Conservation (phyloP, 2,329 filamentous ascomycete genomes). For the Clarireedia homoeocarpa region DNA sequence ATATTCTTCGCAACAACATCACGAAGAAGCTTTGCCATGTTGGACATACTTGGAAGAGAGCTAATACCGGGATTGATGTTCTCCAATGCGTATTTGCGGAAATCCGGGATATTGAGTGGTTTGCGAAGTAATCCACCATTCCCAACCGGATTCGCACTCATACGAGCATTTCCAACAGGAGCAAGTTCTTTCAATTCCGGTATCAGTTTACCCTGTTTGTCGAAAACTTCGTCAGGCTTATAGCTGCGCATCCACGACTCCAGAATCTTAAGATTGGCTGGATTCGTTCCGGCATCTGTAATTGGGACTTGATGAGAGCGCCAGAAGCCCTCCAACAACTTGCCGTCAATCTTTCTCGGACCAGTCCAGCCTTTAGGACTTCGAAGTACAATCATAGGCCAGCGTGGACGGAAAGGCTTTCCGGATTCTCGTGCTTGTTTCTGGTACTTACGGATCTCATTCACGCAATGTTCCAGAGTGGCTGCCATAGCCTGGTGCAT, state of each 20-base stretch:
- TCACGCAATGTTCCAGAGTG: constrained; percentile 64
- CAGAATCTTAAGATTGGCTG: constrained; percentile 56
- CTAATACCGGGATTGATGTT: constrained; percentile 53
- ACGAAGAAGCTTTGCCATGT: constrained; percentile 59
- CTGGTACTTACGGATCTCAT: constrained; percentile 61
- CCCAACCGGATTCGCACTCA: constrained; percentile 70
- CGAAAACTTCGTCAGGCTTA: constrained; percentile 64
- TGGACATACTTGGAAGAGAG: constrained; percentile 57
- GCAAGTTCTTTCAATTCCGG: constrained; percentile 56
- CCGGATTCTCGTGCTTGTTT: constrained; percentile 63
- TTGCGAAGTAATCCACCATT: constrained; percentile 63
- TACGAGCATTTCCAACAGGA: constrained; percentile 57
- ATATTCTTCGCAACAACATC: constrained; percentile 60
- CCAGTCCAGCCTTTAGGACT: constrained; percentile 77
- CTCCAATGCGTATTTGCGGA: constrained; percentile 56
- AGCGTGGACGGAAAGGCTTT: constrained; percentile 61
- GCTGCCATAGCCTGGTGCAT: constrained; percentile 81
- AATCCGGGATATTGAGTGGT: constrained; percentile 62
- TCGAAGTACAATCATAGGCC: constrained; percentile 74
- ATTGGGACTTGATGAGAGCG: constrained; percentile 72
- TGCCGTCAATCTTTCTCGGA: constrained; percentile 61
- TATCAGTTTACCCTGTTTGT: constrained; percentile 53
- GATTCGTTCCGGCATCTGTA: constrained; percentile 58
- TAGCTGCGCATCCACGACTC: constrained; percentile 75
- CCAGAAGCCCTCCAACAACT: constrained; percentile 71